Evolutionary conservation across 176 grass and related monocot genomes (phyloP), one percentile per base, ranked within the genome.

Genomic region (Urochloa ruziziensis): DNA sequence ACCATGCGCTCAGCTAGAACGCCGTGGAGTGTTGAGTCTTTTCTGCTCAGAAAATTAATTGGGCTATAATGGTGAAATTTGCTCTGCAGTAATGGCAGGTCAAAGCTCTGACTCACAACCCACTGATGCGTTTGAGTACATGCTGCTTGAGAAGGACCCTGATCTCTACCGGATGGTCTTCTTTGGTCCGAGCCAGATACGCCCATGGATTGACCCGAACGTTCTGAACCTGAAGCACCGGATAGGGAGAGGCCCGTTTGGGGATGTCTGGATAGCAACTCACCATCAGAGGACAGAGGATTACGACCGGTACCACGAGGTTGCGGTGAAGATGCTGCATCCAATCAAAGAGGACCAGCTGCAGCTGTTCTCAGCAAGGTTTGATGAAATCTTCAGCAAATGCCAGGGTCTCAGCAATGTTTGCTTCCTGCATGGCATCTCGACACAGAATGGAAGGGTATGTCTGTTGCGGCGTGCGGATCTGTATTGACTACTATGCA

Each of bases 261-360:
- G 96, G 32, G 96, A 96, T 63, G 91, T 94, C 2, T 99, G 96
- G 93, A 99, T 99, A 61, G 96, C 96, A 18, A 96, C 96, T 58
- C 96, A 88, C 75, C 96, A 99, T 71, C 84, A 83, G 60, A 79
- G 68, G 44, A 88, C 83, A 4, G 80, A 92, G 74, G 91, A 93
- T 49, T 83, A 94, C 21, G 90, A 91, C 46, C 87, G 81, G 21
- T 92, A 92, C 74, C 93, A 96, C 4, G 96, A 99, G 88, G 93
- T 99, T 4, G 89, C 89, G 2, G 91, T 99, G 82, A 99, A 99
- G 91, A 99, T 94, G 91, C 78, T 99, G 63, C 85, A 89, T 86
- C 93, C 96, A 30, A 86, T 99, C 23, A 96, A 87, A 73, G 93
- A 99, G 44, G 96, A 99, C 82, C 91, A 99, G 74, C 85, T 99